phyloP scores from a whole-genome alignment of 2,329 filamentous ascomycete species.

The Achaetomium macrosporum region DNA sequence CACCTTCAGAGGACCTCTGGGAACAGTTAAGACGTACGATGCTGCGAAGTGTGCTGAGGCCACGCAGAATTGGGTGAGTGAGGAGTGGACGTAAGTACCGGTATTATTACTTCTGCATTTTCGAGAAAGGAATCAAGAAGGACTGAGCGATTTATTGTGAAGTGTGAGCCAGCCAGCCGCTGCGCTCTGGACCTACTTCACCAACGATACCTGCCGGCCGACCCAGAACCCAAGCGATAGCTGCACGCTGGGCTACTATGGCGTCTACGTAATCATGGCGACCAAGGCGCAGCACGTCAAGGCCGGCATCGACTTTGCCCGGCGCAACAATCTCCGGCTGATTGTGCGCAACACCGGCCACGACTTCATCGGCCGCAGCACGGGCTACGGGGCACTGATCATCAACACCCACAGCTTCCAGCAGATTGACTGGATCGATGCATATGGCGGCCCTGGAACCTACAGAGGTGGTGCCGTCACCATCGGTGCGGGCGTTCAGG shows the following conservation, averaged over 20 bases:
- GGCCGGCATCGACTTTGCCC: constrained; percentile 36
- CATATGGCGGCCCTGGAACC: constrained; percentile 27
- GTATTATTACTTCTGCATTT: too few species aligned
- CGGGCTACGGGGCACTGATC: constrained; percentile 50
- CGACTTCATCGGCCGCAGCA: constrained; percentile 52
- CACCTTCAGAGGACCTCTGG: constrained; percentile 32
- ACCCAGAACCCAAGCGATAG: constrained; percentile 28
- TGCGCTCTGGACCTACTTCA: constrained; percentile 36
- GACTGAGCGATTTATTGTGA: neutral
- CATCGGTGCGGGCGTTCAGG: constrained; percentile 49
- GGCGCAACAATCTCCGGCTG: constrained; percentile 43
- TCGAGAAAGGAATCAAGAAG: neutral
- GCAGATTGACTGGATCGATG: constrained; percentile 36
- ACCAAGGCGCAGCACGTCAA: constrained; percentile 28
- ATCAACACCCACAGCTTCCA: constrained; percentile 54
- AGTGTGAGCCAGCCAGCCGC: constrained; percentile 23
- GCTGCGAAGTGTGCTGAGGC: constrained; percentile 30
- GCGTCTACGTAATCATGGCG: constrained; percentile 31
- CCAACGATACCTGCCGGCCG: constrained; percentile 36
- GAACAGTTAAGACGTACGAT: constrained; percentile 32
- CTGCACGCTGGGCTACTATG: constrained; percentile 37
- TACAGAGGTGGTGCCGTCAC: constrained; percentile 46
- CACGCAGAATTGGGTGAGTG: constrained; percentile 27
- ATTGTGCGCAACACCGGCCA: constrained; percentile 53
- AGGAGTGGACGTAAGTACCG: constrained; percentile 34